Evolutionary conservation across 371 early-diverging fungal genomes (phyloP), one percentile per base, ranked within the genome.

Genomic region (Zychaea mexicana): DNA sequence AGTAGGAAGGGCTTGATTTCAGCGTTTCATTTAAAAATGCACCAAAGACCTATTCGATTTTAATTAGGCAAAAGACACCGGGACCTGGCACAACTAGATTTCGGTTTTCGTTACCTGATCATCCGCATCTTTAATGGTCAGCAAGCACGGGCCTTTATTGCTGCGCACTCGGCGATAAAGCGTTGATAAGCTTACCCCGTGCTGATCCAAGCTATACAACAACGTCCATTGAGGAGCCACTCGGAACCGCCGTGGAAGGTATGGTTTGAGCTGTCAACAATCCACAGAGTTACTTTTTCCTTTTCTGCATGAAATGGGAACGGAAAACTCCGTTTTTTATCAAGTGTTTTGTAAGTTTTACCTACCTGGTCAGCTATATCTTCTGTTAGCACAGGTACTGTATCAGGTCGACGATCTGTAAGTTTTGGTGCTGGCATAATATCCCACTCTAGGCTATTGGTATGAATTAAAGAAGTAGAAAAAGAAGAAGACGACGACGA

Each of bases 1-100:
- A 96, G 73, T 92, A 96, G 30, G 86, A 83, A 13, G 88, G 8
- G 19, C 75, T 77, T 38, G 86, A 75, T 52, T 82, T 76, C 28
- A 95, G 79, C 1, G 89, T 70, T 54, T 96, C 92, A 42, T 81
- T 90, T 17, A 91, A 66, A 74, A 88, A 97, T 4, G 95, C 94
- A 13, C 98, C 98, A 82, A 96, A 97, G 4, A 95, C 81, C 93
- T 93, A n/a, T n/a, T n/a, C n/a, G n/a, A n/a, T n/a, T n/a, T n/a
- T n/a, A n/a, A n/a, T n/a, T n/a, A n/a, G n/a, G n/a, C n/a, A n/a
- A n/a, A n/a, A n/a, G n/a, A n/a, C n/a, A n/a, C n/a, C n/a, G n/a
- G n/a, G n/a, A n/a, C n/a, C n/a, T n/a, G n/a, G n/a, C n/a, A n/a
- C n/a, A n/a, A n/a, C n/a, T n/a, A n/a, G n/a, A n/a, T n/a, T n/a